Evolutionary conservation across 148 eudicot species (phyloP).

Genomic region (Rhododendron williamsianum): DNA sequence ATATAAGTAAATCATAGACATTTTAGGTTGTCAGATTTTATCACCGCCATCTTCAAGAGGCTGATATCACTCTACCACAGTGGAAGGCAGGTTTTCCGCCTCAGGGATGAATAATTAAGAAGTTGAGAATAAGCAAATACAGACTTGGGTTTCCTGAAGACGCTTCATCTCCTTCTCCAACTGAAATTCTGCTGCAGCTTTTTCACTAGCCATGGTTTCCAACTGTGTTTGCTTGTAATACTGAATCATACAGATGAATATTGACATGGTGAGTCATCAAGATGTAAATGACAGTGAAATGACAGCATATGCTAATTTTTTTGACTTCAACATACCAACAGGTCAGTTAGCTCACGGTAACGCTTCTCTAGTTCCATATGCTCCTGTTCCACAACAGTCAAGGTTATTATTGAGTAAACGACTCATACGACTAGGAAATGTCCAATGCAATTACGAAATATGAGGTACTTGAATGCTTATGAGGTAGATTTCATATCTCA

Average conservation of each 20-base stretch:
- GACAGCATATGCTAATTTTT: not conserved
- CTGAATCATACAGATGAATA: slow-evolving; percentile 29
- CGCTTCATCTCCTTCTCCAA: slow-evolving; percentile 94
- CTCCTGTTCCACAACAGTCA: slow-evolving; percentile 48
- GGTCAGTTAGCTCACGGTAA: slow-evolving; percentile 93
- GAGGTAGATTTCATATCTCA: not conserved
- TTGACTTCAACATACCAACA: slow-evolving; percentile 52
- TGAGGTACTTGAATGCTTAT: not conserved
- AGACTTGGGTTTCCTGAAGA: slow-evolving; percentile 85
- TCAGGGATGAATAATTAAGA: not conserved
- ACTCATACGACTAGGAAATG: not conserved
- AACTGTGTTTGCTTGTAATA: slow-evolving; percentile 99
- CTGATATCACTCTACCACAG: not conserved
- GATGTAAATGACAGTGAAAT: not conserved
- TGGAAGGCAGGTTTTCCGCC: not conserved
- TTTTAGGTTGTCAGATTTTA: not conserved
- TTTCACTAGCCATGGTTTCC: slow-evolving; percentile 95
- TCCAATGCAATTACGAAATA: not conserved
- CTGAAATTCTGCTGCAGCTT: slow-evolving; percentile 98
- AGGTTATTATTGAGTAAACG: not conserved
- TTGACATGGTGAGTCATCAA: not conserved
- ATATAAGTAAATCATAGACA: not conserved
- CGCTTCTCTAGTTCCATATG: slow-evolving; percentile 98
- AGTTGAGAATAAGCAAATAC: slow-evolving; percentile 7
- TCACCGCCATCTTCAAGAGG: not conserved